Evolutionary conservation across 352 stramenopile species (phyloP).

Genomic region (Phytophthora brassicae): DNA sequence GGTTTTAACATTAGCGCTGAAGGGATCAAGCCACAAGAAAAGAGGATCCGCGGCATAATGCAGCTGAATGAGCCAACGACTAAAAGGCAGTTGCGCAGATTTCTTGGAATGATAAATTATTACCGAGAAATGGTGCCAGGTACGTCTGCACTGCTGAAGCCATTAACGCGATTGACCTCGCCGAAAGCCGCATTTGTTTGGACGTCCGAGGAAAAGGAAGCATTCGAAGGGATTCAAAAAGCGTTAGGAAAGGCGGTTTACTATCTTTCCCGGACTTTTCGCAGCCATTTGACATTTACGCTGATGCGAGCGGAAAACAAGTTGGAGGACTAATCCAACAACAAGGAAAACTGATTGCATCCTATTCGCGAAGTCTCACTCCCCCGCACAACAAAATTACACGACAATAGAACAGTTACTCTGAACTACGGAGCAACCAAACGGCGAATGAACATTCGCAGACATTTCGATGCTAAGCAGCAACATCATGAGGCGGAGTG

Average conservation of each 20-base stretch:
- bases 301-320: constrained; percentile 2
- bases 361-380: not conserved
- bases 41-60: not conserved
- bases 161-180: not conserved
- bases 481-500: too few relatives aligned
- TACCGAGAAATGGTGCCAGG: not conserved
- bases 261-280: constrained; percentile 1
- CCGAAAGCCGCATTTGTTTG: not conserved
- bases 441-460: too few relatives aligned
- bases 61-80: not conserved
- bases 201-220: not conserved
- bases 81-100: constrained; percentile 1
- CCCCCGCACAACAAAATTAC: constrained; percentile 1
- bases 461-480: too few relatives aligned
- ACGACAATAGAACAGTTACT: constrained; percentile 8
- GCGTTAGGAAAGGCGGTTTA: not conserved
- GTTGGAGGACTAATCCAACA: not conserved
- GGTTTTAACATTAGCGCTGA: not conserved
- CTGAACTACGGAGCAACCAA: too few relatives aligned
- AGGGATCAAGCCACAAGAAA: not conserved
- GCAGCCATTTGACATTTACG: not conserved
- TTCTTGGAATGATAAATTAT: constrained; percentile 1
- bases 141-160: not conserved
- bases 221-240: not conserved
- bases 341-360: not conserved